phyloP scores from a whole-genome alignment of 305 asterid species.

The Fraxinus floribunda region DNA sequence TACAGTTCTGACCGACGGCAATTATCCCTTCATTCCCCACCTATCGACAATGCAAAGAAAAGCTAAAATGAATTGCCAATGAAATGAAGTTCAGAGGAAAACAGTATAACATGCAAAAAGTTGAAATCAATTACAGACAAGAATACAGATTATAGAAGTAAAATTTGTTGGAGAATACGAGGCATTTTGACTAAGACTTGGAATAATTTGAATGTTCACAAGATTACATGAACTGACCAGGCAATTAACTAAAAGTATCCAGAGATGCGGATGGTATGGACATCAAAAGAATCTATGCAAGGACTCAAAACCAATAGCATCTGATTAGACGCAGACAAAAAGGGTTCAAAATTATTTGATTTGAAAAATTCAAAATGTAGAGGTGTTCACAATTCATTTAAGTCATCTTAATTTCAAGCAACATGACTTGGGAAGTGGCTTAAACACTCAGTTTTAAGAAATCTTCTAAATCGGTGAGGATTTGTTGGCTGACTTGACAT shows the following conservation, averaged over 20 bases:
- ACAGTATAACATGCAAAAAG: background rate
- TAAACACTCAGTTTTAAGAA: background rate
- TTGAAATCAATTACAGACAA: background rate
- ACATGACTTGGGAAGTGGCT: background rate
- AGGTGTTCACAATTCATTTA: background rate
- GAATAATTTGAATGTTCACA: background rate
- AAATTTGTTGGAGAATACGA: background rate
- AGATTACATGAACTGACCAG: background rate
- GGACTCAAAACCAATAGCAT: background rate
- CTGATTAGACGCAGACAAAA: background rate
- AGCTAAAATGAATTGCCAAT: background rate
- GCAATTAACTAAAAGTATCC: background rate
- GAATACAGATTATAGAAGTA: background rate
- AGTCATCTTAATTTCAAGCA: background rate
- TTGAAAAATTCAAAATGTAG: background rate
- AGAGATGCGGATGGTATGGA: background rate
- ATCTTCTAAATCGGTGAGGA: background rate
- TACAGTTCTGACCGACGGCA: slow-evolving; percentile 52
- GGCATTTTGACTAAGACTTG: background rate
- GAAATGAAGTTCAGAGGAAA: background rate
- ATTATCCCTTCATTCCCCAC: slow-evolving; percentile 52
- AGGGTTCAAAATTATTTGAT: background rate
- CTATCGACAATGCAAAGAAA: slow-evolving; percentile 22
- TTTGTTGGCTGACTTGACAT: background rate
- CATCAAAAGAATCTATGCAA: background rate